Evolutionary conservation across 306 rosid genomes (phyloP).

Genomic region (Citrullus mucosospermus): DNA sequence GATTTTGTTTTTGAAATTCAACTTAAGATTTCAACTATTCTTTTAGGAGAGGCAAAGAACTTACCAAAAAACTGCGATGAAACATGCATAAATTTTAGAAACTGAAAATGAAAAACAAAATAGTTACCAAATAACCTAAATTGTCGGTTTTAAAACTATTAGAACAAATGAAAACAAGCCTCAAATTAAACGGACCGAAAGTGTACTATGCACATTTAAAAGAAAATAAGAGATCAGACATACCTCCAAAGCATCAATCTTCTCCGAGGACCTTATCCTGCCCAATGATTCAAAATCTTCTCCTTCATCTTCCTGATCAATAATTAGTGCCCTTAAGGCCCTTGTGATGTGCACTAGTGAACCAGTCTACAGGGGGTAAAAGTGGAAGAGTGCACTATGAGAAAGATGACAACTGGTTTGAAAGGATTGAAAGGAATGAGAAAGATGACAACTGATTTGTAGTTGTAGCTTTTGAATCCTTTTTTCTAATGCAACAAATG

Average conservation of each 20-base stretch:
- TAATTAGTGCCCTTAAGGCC: constrained; percentile 49
- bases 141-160: background rate
- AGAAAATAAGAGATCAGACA: constrained; percentile 8
- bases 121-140: background rate
- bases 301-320: constrained; percentile 57
- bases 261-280: constrained; percentile 44
- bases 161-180: background rate
- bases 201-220: background rate
- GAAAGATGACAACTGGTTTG: background rate
- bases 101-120: background rate
- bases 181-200: background rate
- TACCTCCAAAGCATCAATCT: constrained; percentile 87
- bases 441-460: background rate
- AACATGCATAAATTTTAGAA: no score
- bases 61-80: no score
- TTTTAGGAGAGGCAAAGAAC: no score
- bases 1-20: no score
- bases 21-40: no score
- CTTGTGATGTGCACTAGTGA: constrained; percentile 71
- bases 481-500: background rate
- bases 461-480: background rate
- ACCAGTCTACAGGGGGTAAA: constrained; percentile 31
- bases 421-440: background rate
- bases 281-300: constrained; percentile 41
- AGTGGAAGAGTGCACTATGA: constrained; percentile 1